Conservation (phyloP, 768 basidiomycete genomes). For the Mycena albidolilacea region DNA sequence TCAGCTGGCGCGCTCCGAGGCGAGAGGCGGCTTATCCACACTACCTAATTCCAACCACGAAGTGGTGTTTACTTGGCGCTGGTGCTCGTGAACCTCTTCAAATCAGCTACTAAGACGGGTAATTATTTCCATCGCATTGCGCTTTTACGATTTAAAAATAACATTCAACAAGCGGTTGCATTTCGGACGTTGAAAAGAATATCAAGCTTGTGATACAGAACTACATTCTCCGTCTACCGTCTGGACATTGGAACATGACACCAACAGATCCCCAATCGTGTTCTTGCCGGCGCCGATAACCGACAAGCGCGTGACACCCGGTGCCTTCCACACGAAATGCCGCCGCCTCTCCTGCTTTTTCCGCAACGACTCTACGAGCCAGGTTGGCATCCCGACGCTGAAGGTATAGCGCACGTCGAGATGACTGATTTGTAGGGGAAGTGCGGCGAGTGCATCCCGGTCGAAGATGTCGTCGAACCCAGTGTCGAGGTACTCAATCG, state of each 20-base stretch:
- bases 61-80: no score
- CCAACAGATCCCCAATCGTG: neutral
- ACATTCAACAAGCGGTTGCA: no score
- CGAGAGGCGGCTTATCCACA: no score
- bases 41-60: no score
- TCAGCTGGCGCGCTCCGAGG: no score
- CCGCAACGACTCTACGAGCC: slow-evolving; percentile 11
- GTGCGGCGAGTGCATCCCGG: slow-evolving; percentile 1
- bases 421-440: slow-evolving; percentile 21
- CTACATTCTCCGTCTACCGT: neutral
- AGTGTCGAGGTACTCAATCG: slow-evolving; percentile 31
- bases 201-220: no score
- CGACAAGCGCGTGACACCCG: neutral
- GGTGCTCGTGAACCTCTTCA: no score
- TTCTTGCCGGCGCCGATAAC: slow-evolving; percentile 17
- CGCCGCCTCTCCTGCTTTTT: neutral
- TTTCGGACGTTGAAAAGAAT: no score
- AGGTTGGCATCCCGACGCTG: neutral
- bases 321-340: neutral
- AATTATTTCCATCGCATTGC: no score
- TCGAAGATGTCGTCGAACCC: slow-evolving; percentile 30
- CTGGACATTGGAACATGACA: slow-evolving; percentile 12
- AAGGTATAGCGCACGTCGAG: slow-evolving; percentile 26
- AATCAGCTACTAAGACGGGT: no score
- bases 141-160: no score